Base-by-base conservation (phyloP, 805 yeast genomes). In the Wickerhamomyces xylosicus region DNA sequence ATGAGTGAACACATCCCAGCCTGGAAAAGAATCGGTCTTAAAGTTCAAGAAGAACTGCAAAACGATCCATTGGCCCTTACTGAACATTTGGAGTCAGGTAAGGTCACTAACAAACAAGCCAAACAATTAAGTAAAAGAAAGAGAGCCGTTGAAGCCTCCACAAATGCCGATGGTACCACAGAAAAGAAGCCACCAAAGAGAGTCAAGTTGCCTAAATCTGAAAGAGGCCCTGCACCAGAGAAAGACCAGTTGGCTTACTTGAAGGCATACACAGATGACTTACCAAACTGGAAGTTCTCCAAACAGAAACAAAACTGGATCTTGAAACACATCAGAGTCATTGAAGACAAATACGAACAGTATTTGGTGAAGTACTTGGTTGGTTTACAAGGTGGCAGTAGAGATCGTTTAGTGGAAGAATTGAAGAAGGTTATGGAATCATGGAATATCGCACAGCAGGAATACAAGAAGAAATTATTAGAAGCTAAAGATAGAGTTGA, bases 261-360 rank as follows among this genome's bases (percentile, higher is more conserved):
- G 48, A 68, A 72, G 41, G 78, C 71, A 39, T 85, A 68, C 50
- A 54, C 61, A 4, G 66, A 69, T 11, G 85, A 80, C 45, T 62
- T 58, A 42, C 73, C 61, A 0, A 66, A 69, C 42, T 85, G 95
- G 95, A 85, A 85, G 63, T 85, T 85, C 57, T 79, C 86, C 42
- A 85, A 85, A 52, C 89, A 79, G 63, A 84, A 85, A 47, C 95
- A 85, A 58, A 84, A 84, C 53, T 85, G 95, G 95, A 68, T 85
- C 33, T 60, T 85, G 46, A 77, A 76, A 51, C 77, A 84, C 54
- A 58, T 81, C 25, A 66, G 61, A 37, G 45, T 48, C 19, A 73
- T 79, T 18, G 81, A 78, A 3, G 62, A 60, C 0, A 60, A 64
- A 9, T 83, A 80, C 51, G 75, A 71, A 37, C 58, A 53, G 1